A percentile compares a stretch with the other conserved stretches of the same genome.
phyloP scores from a whole-genome alignment of 176 grass and related monocot species.

The Musa schizocarpa region DNA sequence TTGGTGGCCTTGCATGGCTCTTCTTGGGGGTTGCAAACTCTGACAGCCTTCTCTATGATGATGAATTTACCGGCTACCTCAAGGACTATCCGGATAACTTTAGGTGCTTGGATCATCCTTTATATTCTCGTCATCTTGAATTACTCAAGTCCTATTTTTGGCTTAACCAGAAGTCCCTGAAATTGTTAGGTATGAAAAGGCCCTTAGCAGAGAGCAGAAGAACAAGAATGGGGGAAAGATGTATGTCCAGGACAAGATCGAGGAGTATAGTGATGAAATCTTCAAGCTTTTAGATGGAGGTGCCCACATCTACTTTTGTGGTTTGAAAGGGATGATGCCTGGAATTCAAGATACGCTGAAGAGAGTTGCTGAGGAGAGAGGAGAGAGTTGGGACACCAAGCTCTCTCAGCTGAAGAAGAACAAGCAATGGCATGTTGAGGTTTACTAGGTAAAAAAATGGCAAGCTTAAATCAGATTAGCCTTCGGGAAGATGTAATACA shows the following conservation, averaged over 20 bases:
- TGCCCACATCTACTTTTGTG: slow-evolving; percentile 83
- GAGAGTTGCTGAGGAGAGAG: slow-evolving; percentile 81
- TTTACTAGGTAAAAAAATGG: slow-evolving; percentile 34
- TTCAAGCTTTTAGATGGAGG: slow-evolving; percentile 74
- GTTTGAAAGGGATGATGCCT: slow-evolving; percentile 97
- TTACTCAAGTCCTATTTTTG: background rate
- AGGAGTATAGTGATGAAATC: slow-evolving; percentile 85
- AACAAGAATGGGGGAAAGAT: slow-evolving; percentile 76
- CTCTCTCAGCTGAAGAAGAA: slow-evolving; percentile 78
- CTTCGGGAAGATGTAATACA: background rate
- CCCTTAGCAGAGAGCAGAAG: slow-evolving; percentile 73
- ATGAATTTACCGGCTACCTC: slow-evolving; percentile 76
- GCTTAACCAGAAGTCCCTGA: background rate
- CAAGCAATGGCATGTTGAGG: slow-evolving; percentile 94
- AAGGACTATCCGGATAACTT: slow-evolving; percentile 60
- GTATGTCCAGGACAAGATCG: slow-evolving; percentile 96
- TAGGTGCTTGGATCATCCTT: slow-evolving; percentile 26
- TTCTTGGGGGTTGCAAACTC: slow-evolving; percentile 81
- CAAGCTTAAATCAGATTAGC: background rate
- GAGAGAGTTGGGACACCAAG: slow-evolving; percentile 86
- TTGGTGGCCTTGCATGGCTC: slow-evolving; percentile 86
- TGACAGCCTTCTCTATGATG: slow-evolving; percentile 84
- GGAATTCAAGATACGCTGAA: slow-evolving; percentile 82
- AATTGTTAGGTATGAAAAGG: slow-evolving; percentile 66
- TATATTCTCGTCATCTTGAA: background rate